Evolutionary conservation across 2,329 filamentous ascomycete genomes (phyloP).

Genomic region (Parastagonospora avenae): DNA sequence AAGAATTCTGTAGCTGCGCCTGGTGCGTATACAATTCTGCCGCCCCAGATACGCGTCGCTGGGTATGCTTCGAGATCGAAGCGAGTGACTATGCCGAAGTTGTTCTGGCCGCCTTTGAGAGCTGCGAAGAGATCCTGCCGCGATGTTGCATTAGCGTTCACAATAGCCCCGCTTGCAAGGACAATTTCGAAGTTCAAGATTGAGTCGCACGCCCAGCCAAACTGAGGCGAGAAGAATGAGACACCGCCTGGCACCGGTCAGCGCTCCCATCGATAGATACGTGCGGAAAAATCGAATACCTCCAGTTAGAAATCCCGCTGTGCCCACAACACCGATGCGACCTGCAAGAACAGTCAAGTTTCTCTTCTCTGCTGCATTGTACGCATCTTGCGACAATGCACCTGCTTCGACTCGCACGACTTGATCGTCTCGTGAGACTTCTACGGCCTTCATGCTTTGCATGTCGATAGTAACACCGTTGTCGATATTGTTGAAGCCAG

Average conservation of each 20-base stretch:
- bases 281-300: too few relatives aligned
- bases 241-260: conserved; percentile 8
- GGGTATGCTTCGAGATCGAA: conserved; percentile 44
- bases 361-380: conserved; percentile 28
- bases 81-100: conserved; percentile 51
- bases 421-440: conserved; percentile 13
- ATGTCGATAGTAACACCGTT: conserved; percentile 42
- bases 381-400: conserved; percentile 44
- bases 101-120: conserved; percentile 51
- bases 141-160: conserved; percentile 41
- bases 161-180: conserved; percentile 43
- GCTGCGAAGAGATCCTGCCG: conserved; percentile 47
- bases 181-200: conserved; percentile 40
- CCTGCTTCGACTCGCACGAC: conserved; percentile 33
- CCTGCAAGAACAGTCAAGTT: conserved; percentile 27
- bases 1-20: conserved; percentile 18
- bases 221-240: conserved; percentile 14
- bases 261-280: not conserved
- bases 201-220: conserved; percentile 27
- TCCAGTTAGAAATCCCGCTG: conserved; percentile 37
- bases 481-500: conserved; percentile 35
- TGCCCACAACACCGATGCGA: conserved; percentile 34
- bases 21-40: conserved; percentile 19
- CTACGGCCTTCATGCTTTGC: conserved; percentile 24
- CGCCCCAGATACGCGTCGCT: conserved; percentile 21